Percentiles rank a stretch among this genome's conserved stretches.
phyloP scores from a whole-genome alignment of 495 filamentous ascomycete genomes.

The Podospora pseudocomata region DNA sequence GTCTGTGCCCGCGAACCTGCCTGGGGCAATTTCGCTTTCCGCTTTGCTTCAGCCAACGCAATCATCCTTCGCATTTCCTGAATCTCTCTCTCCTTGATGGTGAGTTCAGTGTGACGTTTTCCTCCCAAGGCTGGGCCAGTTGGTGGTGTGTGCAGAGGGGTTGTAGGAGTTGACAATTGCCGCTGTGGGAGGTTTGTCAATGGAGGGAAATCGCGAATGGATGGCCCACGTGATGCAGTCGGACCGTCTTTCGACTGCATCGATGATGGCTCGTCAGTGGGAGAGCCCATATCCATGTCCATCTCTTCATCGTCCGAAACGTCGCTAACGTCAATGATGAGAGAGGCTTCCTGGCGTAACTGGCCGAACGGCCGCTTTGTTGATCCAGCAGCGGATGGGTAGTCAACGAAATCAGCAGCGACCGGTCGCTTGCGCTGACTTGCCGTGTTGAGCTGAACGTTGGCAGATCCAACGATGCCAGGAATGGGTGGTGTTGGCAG shows the following conservation, averaged over 20 bases:
- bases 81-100: slow-evolving; percentile 64
- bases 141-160: slow-evolving; percentile 41
- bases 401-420: slow-evolving; percentile 73
- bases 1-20: slow-evolving; percentile 24
- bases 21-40: slow-evolving; percentile 40
- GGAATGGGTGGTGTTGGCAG: slow-evolving; percentile 13
- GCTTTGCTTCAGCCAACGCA: slow-evolving; percentile 67
- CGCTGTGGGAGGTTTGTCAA: slow-evolving; percentile 39
- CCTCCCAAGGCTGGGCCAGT: slow-evolving; percentile 14
- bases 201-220: slow-evolving; percentile 45
- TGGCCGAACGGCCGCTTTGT: slow-evolving; percentile 63
- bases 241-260: slow-evolving; percentile 22
- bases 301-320: slow-evolving; percentile 43
- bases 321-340: slow-evolving; percentile 78
- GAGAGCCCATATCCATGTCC: slow-evolving; percentile 50
- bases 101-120: slow-evolving; percentile 52
- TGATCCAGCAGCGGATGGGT: slow-evolving; percentile 41
- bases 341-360: slow-evolving; percentile 42
- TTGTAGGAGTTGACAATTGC: slow-evolving; percentile 37
- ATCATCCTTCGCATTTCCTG: slow-evolving; percentile 71
- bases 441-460: slow-evolving; percentile 8
- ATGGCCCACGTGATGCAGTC: slow-evolving; percentile 28
- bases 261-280: slow-evolving; percentile 34
- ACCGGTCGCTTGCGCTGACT: slow-evolving; percentile 71
- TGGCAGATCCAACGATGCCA: slow-evolving; percentile 14